Evolutionary conservation across 306 rosid species (phyloP).

Genomic region (Astragalus glycyphyllos): DNA sequence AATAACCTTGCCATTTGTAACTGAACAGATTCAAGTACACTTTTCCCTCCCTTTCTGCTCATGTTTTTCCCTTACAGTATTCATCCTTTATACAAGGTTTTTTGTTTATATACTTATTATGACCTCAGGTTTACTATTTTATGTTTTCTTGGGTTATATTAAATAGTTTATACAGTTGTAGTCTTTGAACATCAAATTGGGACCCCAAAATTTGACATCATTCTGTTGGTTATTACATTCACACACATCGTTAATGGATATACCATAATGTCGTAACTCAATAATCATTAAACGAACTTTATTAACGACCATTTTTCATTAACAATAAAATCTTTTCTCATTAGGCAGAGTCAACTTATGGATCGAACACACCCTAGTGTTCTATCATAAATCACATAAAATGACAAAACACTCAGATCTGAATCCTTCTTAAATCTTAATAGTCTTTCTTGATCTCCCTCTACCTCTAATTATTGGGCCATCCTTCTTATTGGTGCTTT

Average conservation of each 20-base stretch:
- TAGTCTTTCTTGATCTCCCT: background rate
- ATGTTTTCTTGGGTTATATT: slow-evolving; percentile 11
- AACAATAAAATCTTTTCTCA: background rate
- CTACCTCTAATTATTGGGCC: background rate
- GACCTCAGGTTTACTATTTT: background rate
- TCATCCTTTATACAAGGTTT: background rate
- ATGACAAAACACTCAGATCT: background rate
- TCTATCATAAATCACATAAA: background rate
- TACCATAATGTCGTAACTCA: too few relatives aligned
- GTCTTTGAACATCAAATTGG: too few relatives aligned
- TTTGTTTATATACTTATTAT: background rate
- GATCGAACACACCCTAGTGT: background rate
- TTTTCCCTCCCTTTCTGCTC: background rate
- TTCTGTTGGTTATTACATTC: too few relatives aligned
- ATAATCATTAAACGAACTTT: too few relatives aligned
- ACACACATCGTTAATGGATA: too few relatives aligned
- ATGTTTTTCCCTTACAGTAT: background rate
- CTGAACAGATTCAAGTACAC: slow-evolving; percentile 1
- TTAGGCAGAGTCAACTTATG: background rate
- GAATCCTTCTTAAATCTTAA: background rate
- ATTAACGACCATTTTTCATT: too few relatives aligned
- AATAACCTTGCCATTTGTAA: slow-evolving; percentile 4
- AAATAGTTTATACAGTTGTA: too few relatives aligned
- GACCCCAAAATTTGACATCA: too few relatives aligned
- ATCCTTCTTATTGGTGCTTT: background rate